phyloP scores from a whole-genome alignment of 345 rosid species.

The Eucalyptus melliodora region DNA sequence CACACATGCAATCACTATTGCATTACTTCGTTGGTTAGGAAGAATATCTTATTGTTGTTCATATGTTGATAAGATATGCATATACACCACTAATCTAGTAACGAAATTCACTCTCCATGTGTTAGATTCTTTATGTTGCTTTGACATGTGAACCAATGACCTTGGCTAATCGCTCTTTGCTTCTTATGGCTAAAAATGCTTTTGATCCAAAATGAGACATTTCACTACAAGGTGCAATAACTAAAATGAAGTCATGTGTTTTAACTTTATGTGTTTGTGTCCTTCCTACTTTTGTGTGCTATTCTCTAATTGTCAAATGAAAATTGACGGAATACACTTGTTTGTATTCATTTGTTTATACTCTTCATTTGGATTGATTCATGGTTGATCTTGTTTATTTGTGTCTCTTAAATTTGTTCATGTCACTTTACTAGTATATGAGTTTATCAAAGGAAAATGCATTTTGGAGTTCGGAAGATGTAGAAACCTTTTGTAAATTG shows the following conservation, averaged over 20 bases:
- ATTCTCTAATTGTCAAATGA: too few relatives aligned
- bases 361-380: too few relatives aligned
- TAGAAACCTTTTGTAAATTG: too few relatives aligned
- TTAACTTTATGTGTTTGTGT: neutral
- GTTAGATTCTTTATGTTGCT: neutral
- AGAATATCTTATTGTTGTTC: neutral
- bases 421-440: too few relatives aligned
- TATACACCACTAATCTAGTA: neutral
- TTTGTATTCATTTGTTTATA: too few relatives aligned
- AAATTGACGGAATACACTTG: too few relatives aligned
- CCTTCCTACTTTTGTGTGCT: neutral
- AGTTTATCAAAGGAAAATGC: too few relatives aligned
- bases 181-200: neutral
- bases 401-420: too few relatives aligned
- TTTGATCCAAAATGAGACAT: neutral
- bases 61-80: neutral
- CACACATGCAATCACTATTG: neutral
- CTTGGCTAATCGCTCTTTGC: neutral
- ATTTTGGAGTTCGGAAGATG: too few relatives aligned
- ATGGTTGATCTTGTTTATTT: too few relatives aligned
- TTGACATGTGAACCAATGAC: neutral
- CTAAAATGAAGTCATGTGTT: neutral
- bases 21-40: neutral
- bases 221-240: neutral
- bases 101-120: neutral